phyloP scores from a whole-genome alignment of 129 eudicot genomes.

The Flaveria linearis region DNA sequence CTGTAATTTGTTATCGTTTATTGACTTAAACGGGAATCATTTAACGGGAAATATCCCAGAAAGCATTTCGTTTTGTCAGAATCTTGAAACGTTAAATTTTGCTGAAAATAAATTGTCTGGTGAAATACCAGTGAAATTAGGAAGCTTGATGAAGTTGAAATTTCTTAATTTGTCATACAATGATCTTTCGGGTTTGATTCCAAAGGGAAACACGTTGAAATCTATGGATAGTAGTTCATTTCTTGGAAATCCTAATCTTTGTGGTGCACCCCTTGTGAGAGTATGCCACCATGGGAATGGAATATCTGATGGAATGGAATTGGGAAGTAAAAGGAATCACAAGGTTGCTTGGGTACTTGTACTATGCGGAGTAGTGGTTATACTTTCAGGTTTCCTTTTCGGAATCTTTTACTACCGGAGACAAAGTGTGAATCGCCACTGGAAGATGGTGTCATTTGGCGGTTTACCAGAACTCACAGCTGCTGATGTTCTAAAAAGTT shows the following conservation, averaged over 20 bases:
- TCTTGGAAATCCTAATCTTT: conserved; percentile 73
- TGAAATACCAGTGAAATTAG: conserved; percentile 50
- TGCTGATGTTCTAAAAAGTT: conserved; percentile 72
- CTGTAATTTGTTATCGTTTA: conserved; percentile 54
- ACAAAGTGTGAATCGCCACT: conserved; percentile 43
- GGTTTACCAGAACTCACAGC: conserved; percentile 75
- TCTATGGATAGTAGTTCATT: conserved; percentile 73
- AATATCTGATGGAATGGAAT: conserved; percentile 47
- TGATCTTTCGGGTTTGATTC: conserved; percentile 77
- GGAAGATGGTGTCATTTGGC: conserved; percentile 70
- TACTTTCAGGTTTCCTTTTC: conserved; percentile 54
- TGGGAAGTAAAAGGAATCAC: conserved; percentile 62
- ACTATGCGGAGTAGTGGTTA: conserved; percentile 54
- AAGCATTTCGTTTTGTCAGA: conserved; percentile 54
- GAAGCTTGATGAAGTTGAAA: conserved; percentile 47
- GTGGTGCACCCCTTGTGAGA: conserved; percentile 74
- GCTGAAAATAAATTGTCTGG: conserved; percentile 68
- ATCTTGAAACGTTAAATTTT: conserved; percentile 52
- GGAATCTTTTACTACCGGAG: conserved; percentile 59
- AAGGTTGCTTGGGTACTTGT: conserved; percentile 85
- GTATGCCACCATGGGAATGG: conserved; percentile 50
- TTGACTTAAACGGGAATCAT: conserved; percentile 59
- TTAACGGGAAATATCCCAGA: conserved; percentile 61
- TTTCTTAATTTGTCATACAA: conserved; percentile 74
- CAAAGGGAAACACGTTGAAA: conserved; percentile 44